Base-by-base conservation (phyloP, 2,329 filamentous ascomycete genomes). In the Peltaster fructicola region DNA sequence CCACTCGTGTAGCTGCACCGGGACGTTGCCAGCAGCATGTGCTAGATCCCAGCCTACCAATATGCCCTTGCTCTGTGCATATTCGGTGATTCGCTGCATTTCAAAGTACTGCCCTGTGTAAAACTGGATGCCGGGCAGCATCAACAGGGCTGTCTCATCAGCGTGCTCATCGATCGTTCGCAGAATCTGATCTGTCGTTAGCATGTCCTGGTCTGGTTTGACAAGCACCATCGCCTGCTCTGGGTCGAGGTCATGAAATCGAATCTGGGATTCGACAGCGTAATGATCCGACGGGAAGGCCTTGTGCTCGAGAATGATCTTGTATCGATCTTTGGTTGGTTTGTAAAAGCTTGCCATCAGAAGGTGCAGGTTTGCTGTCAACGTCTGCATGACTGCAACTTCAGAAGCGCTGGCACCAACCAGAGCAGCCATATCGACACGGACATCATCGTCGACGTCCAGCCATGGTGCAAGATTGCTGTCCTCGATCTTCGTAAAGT, bases 211-310 rank as follows among this genome's bases (percentile, higher is more conserved):
- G 0, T 77, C 75, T 0, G 57, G 56, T 32, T 74, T 64, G 30
- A 90, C 72, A 41, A 77, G 62, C 25, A 91, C 57, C 63, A 91
- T 77, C 16, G 73, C 68, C 32, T 68, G 61, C 17, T 61, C 52
- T 0, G 77, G 69, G 27, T 76, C 57, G 14, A 75, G 58, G 17
- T 67, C 68, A 45, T 85, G 77, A 53, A 70, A 70, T 7, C 57
- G 53, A 14, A 91, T 67, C 44, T 92, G 82, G 15, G 77, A 84
- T 48, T 84, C 73, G 15, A 88, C 68, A 4, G 78, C 79, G 47
- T 84, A 91, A 66, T 82, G 74, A 45, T 92, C 82, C 46, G 75
- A 82, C 1, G 82, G 84, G 38, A 92, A 92, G 0, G 82, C 80
- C 44, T 82, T 82, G 51, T 77, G 79, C 50, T 92, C 81, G n/a